Base-by-base conservation (phyloP, 805 yeast genomes). In the Candida manassasensis region DNA sequence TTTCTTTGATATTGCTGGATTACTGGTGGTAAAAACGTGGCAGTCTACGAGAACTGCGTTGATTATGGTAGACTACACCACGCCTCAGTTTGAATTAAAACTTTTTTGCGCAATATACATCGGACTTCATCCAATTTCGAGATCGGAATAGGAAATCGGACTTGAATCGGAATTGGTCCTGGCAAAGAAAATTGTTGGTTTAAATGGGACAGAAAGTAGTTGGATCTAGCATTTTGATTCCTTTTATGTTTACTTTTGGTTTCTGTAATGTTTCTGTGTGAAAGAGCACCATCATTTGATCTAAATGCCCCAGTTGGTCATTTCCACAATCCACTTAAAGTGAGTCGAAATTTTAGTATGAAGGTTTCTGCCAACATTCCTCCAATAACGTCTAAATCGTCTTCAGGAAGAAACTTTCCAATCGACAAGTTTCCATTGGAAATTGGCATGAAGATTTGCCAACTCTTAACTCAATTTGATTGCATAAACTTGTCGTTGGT, bases 371-470 rank as follows among this genome's bases (percentile, higher is more conserved):
- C 13, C 9, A 11, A 12, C 6, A 4, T 19, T 8, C 9, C 9
- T n/a, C 6, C 7, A 6, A 6, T 7, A n/a, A 11, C 27, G 12
- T 12, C 4, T 4, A 30, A 19, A 11, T 10, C 4, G 4, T 21
- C n/a, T 12, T 16, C 7, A 10, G 21, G 22, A 17, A 18, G n/a
- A n/a, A 22, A 26, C 5, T 21, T 30, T 21, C 14, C 40, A 8
- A 38, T 63, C 3, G 62, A 57, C 17, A 48, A 36, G 32, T 53
- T 69, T 1, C 73, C 75, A 2, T 47, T 50, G 18, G 75, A 69
- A 39, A 40, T 69, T 10, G 47, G 61, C 6, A 31, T 50, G 16
- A 34, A 39, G 21, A 57, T 69, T 4, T 53, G 65, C n/a, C 48
- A 56, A 19, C 40, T 52, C 9, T 43, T 68, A 16, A 47, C 64